Conservation (phyloP, 2,329 filamentous ascomycete genomes). For the Pseudogymnoascus sp. region DNA sequence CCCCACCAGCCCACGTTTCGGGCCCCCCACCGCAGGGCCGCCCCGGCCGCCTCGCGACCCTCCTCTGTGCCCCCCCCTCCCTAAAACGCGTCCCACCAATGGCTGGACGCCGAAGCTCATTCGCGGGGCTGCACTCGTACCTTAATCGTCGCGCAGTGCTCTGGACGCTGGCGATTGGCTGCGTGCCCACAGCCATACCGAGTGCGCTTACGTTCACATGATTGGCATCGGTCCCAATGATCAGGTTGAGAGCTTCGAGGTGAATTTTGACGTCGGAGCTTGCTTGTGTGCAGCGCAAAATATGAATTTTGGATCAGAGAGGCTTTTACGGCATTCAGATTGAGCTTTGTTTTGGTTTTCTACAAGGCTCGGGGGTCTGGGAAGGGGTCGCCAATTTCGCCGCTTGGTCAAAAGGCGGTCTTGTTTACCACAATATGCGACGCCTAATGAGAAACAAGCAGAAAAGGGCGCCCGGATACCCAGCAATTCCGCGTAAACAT, state of each 20-base stretch:
- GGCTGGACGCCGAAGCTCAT: not conserved
- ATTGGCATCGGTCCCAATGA: conserved; percentile 3
- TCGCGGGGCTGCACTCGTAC: conserved; percentile 1
- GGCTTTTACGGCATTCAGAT: not conserved
- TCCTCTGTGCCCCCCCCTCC: not conserved
- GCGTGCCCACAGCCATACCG: not conserved
- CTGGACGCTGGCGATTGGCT: not conserved
- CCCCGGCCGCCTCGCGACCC: not conserved
- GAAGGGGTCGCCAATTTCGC: not conserved
- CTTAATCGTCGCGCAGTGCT: not conserved
- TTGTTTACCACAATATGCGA: conserved; percentile 3
- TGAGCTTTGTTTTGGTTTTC: not conserved
- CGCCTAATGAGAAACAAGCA: not conserved
- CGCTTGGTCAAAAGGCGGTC: conserved; percentile 3
- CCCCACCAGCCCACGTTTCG: not conserved
- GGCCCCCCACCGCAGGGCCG: not conserved
- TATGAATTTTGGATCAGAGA: not conserved
- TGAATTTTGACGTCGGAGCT: not conserved
- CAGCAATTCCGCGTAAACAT: not conserved
- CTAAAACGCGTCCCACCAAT: not conserved
- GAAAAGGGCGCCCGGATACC: not conserved
- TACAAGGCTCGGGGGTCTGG: not conserved
- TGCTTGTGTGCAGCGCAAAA: not conserved
- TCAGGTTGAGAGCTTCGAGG: not conserved
- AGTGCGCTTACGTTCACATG: not conserved